A percentile compares a stretch with the other conserved stretches of the same genome.
Evolutionary conservation across 768 basidiomycete genomes (phyloP).

Genomic region (Amanita thiersii): DNA sequence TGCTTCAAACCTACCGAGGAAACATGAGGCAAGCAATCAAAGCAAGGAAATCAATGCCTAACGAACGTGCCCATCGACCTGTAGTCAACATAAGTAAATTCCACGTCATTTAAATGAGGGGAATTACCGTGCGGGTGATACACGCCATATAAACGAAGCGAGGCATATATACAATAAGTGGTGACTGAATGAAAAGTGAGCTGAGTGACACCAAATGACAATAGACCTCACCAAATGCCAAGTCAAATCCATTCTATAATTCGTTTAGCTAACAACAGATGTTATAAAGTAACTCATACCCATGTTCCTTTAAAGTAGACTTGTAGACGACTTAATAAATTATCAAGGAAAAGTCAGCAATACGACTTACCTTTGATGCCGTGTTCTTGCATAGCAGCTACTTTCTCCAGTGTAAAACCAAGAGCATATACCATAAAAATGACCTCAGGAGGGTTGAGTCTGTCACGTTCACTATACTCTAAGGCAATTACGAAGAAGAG

Average conservation of each 20-base stretch:
- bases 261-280: constrained; percentile 3
- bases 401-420: constrained; percentile 87
- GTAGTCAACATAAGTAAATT: neutral
- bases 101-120: neutral
- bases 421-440: constrained; percentile 73
- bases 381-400: constrained; percentile 94
- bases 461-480: constrained; percentile 56
- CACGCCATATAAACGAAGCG: constrained; percentile 76
- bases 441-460: constrained; percentile 58
- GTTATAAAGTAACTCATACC: constrained; percentile 27
- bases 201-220: neutral
- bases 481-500: constrained; percentile 73
- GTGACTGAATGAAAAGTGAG: constrained; percentile 42
- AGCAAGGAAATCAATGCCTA: constrained; percentile 80
- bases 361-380: constrained; percentile 66
- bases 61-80: constrained; percentile 60
- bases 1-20: constrained; percentile 46
- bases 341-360: neutral
- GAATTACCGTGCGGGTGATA: constrained; percentile 44
- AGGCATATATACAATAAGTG: constrained; percentile 67
- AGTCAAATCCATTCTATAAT: constrained; percentile 80
- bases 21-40: constrained; percentile 88
- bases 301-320: constrained; percentile 84
- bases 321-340: constrained; percentile 17
- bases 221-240: constrained; percentile 64